Conservation (phyloP, 495 filamentous ascomycete species). For the Penicillium salamii region DNA sequence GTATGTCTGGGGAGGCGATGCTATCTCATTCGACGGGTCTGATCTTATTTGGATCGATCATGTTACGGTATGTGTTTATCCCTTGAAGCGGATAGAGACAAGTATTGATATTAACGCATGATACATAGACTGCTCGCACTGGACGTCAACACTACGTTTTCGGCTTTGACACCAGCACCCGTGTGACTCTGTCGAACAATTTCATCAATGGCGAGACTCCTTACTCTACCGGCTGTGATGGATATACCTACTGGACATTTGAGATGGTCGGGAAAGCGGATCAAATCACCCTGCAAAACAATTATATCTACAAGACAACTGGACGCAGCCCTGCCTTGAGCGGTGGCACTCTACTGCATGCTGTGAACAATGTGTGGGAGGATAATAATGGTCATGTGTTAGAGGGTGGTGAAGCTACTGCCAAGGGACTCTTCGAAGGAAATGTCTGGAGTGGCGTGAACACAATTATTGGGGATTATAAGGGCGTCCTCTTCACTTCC, state of each 20-base stretch:
- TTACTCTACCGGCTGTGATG: conserved; percentile 46
- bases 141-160: conserved; percentile 43
- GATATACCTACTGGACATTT: conserved; percentile 47
- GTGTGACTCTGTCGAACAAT: conserved; percentile 26
- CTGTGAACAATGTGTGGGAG: conserved; percentile 12
- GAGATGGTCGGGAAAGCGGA: conserved; percentile 43
- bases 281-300: conserved; percentile 40
- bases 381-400: conserved; percentile 12
- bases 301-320: conserved; percentile 46
- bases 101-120: too few species aligned
- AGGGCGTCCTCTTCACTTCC: neutral
- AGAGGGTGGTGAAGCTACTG: conserved; percentile 5
- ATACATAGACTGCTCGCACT: conserved; percentile 37
- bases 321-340: conserved; percentile 44
- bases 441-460: neutral
- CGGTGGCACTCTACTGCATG: conserved; percentile 37
- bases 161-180: conserved; percentile 29
- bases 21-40: conserved; percentile 15
- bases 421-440: conserved; percentile 11
- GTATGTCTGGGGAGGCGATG: conserved; percentile 27
- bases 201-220: conserved; percentile 42
- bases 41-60: conserved; percentile 25
- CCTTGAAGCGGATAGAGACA: too few species aligned
- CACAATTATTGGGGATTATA: neutral
- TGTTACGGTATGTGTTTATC: conserved; percentile 20